These are phyloP conservation scores for Chaetomidium leptoderma DNA, from an alignment of 495 filamentous ascomycete genomes.

Conservation along the genomic window DNA sequence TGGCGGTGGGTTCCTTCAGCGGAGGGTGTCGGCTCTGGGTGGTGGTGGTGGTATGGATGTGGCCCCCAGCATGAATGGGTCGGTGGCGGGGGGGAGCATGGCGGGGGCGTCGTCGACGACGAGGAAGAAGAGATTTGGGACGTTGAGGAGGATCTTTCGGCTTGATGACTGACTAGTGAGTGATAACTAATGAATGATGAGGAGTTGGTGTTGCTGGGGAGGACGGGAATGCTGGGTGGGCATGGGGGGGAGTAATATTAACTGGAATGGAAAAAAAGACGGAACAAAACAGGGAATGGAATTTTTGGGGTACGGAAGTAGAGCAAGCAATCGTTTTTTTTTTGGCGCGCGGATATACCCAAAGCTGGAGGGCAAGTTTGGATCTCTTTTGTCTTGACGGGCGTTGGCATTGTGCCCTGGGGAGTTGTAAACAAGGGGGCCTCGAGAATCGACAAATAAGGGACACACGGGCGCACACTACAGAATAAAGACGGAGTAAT, in stretches of 20 bases:
- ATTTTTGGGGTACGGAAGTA: not conserved
- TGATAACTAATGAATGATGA: not conserved
- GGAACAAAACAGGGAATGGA: not conserved
- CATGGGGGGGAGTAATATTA: not conserved
- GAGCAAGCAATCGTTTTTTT: not conserved
- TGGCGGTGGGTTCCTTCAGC: slow-evolving; percentile 5
- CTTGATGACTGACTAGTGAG: slow-evolving; percentile 48
- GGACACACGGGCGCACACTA: too few relatives aligned
- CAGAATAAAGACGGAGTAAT: too few relatives aligned
- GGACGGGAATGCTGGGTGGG: too few relatives aligned
- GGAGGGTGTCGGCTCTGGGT: slow-evolving; percentile 19
- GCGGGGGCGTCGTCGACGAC: slow-evolving; percentile 34
- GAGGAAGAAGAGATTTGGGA: slow-evolving; percentile 60
- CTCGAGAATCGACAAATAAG: too few relatives aligned
- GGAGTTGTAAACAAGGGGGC: too few relatives aligned
- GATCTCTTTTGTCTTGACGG: not conserved
- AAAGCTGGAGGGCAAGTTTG: not conserved
- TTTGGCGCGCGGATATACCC: slow-evolving; percentile 1
- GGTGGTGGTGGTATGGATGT: not conserved
- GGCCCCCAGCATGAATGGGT: slow-evolving; percentile 21
- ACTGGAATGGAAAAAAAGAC: not conserved
- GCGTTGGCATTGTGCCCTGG: too few relatives aligned
- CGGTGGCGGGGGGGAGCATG: slow-evolving; percentile 20
- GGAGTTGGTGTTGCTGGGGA: too few relatives aligned
- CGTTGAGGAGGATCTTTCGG: slow-evolving; percentile 53